These are phyloP conservation scores for Colletotrichum sublineola DNA, from an alignment of 2,329 filamentous ascomycete species.

Conservation along the genomic window DNA sequence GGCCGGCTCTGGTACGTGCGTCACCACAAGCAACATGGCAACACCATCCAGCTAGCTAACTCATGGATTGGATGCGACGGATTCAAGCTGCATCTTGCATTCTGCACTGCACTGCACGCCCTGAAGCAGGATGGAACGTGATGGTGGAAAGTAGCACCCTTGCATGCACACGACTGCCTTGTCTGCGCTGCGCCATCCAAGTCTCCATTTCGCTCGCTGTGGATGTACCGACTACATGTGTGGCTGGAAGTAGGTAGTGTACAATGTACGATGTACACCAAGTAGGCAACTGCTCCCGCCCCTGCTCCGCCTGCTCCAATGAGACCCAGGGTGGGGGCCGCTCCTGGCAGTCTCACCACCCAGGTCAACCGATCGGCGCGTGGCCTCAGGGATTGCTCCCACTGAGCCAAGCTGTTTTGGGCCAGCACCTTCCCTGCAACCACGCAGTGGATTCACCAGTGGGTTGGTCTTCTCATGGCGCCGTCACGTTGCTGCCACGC, in stretches of 20 bases:
- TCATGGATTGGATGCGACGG: neutral
- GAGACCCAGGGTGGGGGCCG: slow-evolving; percentile 4
- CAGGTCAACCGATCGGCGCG: slow-evolving; percentile 42
- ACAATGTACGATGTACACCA: neutral
- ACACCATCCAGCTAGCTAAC: neutral
- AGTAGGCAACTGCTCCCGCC: neutral
- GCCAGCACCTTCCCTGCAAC: slow-evolving; percentile 43
- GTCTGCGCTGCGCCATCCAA: neutral
- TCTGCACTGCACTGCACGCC: neutral
- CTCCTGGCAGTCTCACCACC: slow-evolving; percentile 36
- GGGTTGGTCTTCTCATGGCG: slow-evolving; percentile 15
- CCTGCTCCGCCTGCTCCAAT: neutral
- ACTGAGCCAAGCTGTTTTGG: slow-evolving; percentile 37
- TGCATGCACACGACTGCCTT: neutral
- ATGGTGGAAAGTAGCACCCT: neutral
- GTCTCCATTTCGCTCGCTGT: neutral
- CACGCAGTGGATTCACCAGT: slow-evolving; percentile 38
- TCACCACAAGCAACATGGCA: neutral
- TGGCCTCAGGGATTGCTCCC: slow-evolving; percentile 43
- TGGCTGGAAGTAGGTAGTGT: neutral
- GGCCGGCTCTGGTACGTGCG: neutral
- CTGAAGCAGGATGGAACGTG: neutral
- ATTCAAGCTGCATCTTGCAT: neutral
- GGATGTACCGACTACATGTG: neutral
- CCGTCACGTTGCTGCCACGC: slow-evolving; percentile 43